These are phyloP conservation scores for Aethionema arabicum DNA, from an alignment of 345 rosid species.

Conservation along the genomic window DNA sequence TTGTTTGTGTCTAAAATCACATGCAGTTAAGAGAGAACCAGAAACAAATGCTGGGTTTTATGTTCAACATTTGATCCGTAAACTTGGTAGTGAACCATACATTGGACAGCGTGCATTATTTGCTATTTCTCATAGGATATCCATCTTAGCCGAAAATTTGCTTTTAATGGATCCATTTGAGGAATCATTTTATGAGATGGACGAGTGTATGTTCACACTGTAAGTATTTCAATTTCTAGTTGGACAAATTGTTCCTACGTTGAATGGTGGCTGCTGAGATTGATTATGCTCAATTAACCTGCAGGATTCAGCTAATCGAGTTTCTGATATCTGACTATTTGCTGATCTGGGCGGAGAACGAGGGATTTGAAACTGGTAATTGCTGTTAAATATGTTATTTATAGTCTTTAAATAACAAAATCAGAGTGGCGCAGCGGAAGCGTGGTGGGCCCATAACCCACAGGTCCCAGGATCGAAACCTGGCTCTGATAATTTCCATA, in stretches of 20 bases:
- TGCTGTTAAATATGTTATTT: neutral
- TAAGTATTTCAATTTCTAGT: constrained; percentile 38
- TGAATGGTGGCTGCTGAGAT: neutral
- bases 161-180: constrained; percentile 83
- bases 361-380: constrained; percentile 58
- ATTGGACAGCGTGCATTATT: constrained; percentile 69
- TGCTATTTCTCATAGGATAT: constrained; percentile 65
- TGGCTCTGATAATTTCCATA: constrained; percentile 42
- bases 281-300: constrained; percentile 21
- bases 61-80: constrained; percentile 81
- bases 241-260: neutral
- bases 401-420: neutral
- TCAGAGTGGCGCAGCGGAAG: constrained; percentile 93
- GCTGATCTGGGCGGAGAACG: constrained; percentile 52
- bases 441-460: constrained; percentile 88
- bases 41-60: constrained; percentile 47
- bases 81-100: constrained; percentile 66
- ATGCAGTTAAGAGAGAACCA: constrained; percentile 39
- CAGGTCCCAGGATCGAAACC: constrained; percentile 86
- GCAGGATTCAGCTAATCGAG: constrained; percentile 89
- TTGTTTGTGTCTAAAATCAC: constrained; percentile 32
- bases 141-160: constrained; percentile 57
- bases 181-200: constrained; percentile 58
- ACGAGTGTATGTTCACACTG: constrained; percentile 64
- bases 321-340: constrained; percentile 69